These are phyloP conservation scores for Boletales sp. DNA, from an alignment of 768 basidiomycete species.

Conservation along the genomic window DNA sequence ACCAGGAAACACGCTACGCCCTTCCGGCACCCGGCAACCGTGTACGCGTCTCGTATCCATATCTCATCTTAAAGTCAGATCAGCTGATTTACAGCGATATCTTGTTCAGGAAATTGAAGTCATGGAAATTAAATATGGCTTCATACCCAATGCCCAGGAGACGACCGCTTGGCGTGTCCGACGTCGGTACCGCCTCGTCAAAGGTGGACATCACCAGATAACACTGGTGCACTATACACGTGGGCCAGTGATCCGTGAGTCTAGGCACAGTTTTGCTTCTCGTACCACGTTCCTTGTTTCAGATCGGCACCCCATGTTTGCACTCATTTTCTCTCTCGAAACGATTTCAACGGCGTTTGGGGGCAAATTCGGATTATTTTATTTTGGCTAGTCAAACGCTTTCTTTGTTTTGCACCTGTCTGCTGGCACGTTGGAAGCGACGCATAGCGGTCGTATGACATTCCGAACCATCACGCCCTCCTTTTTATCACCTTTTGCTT, in stretches of 20 bases:
- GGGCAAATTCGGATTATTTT: too few relatives aligned
- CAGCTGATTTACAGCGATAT: neutral
- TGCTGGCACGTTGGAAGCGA: neutral
- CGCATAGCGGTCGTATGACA: neutral
- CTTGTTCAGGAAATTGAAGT: slow-evolving; percentile 69
- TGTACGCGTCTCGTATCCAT: slow-evolving; percentile 39
- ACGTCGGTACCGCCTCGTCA: slow-evolving; percentile 65
- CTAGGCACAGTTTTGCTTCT: slow-evolving; percentile 1
- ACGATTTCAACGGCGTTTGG: slow-evolving; percentile 1
- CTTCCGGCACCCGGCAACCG: slow-evolving; percentile 48
- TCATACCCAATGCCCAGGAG: slow-evolving; percentile 65
- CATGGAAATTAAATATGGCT: slow-evolving; percentile 69
- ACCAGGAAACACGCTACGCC: slow-evolving; percentile 60
- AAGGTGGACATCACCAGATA: slow-evolving; percentile 72
- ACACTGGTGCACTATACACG: slow-evolving; percentile 75
- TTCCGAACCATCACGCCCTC: neutral
- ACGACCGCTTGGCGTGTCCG: slow-evolving; percentile 62
- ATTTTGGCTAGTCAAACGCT: neutral
- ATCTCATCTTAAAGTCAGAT: neutral
- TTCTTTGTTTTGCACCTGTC: neutral
- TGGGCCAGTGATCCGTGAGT: slow-evolving; percentile 60
- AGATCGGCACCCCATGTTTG: slow-evolving; percentile 9
- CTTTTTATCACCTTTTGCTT: slow-evolving; percentile 8
- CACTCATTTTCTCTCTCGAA: slow-evolving; percentile 10
- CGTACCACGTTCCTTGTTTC: slow-evolving; percentile 15